Conservation (phyloP, 441 rosid genomes). For the Gossypium aridum region DNA sequence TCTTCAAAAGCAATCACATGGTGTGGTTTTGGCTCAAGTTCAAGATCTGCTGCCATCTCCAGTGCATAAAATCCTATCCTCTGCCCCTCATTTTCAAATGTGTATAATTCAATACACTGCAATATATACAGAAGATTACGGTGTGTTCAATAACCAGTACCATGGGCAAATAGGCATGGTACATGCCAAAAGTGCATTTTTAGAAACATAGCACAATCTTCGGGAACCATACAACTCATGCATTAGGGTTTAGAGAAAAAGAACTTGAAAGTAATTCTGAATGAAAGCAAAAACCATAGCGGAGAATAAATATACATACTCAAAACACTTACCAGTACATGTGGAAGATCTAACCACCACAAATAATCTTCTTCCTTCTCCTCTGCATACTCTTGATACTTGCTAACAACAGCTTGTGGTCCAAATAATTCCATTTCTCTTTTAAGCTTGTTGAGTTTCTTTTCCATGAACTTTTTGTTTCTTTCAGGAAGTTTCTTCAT, state of each 20-base stretch:
- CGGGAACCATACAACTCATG: neutral
- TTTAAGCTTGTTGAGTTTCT: slow-evolving; percentile 73
- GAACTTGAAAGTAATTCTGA: neutral
- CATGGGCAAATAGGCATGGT: neutral
- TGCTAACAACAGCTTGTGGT: slow-evolving; percentile 88
- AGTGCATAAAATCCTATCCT: slow-evolving; percentile 76
- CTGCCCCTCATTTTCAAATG: slow-evolving; percentile 48
- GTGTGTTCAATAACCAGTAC: neutral
- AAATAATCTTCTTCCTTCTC: slow-evolving; percentile 74
- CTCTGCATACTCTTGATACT: slow-evolving; percentile 77
- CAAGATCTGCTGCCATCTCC: slow-evolving; percentile 92
- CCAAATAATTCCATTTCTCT: slow-evolving; percentile 92
- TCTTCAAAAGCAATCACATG: slow-evolving; percentile 85
- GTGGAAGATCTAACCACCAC: slow-evolving; percentile 97
- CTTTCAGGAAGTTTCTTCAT: slow-evolving; percentile 51
- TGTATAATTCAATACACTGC: slow-evolving; percentile 83
- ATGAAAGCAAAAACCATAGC: neutral
- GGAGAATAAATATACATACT: neutral
- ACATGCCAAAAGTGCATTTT: neutral
- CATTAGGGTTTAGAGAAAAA: neutral
- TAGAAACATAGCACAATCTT: neutral
- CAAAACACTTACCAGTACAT: slow-evolving; percentile 54
- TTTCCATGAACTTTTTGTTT: slow-evolving; percentile 66
- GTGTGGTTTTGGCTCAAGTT: slow-evolving; percentile 77
- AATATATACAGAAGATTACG: slow-evolving; percentile 15